These are phyloP conservation scores for Chalaropsis thielavioides DNA, from an alignment of 2,329 filamentous ascomycete genomes.

Conservation along the genomic window DNA sequence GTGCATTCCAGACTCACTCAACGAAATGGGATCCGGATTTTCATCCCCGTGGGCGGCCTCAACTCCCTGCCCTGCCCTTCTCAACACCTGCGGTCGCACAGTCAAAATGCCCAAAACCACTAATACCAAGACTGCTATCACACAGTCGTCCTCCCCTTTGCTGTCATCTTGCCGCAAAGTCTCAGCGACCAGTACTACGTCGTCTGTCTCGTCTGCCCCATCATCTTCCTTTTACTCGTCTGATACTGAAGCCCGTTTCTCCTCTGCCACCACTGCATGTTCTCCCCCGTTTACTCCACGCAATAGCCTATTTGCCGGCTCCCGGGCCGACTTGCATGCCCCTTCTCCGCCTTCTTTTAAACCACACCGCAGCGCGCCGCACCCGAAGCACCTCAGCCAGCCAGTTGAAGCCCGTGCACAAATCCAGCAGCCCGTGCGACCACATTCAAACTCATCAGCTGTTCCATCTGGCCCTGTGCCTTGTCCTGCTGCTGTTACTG, in stretches of 20 bases:
- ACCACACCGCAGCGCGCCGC: slow-evolving; percentile 6
- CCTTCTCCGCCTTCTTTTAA: slow-evolving; percentile 6
- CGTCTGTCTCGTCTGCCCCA: background rate
- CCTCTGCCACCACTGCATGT: background rate
- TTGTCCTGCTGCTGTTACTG: background rate
- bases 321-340: slow-evolving; percentile 9
- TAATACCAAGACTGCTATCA: background rate
- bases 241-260: background rate
- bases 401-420: slow-evolving; percentile 4
- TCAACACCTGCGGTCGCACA: background rate
- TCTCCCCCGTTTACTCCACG: background rate
- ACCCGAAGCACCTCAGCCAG: slow-evolving; percentile 13
- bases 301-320: slow-evolving; percentile 2
- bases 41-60: background rate
- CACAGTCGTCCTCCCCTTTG: background rate
- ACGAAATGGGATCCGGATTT: background rate
- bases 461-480: background rate
- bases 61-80: background rate
- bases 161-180: background rate
- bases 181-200: background rate
- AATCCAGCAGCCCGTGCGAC: background rate
- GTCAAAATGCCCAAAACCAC: background rate
- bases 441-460: slow-evolving; percentile 4
- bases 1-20: slow-evolving; percentile 1
- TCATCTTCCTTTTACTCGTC: background rate